Conservation (phyloP, 257 asterid genomes). For the Catharanthus roseus region DNA sequence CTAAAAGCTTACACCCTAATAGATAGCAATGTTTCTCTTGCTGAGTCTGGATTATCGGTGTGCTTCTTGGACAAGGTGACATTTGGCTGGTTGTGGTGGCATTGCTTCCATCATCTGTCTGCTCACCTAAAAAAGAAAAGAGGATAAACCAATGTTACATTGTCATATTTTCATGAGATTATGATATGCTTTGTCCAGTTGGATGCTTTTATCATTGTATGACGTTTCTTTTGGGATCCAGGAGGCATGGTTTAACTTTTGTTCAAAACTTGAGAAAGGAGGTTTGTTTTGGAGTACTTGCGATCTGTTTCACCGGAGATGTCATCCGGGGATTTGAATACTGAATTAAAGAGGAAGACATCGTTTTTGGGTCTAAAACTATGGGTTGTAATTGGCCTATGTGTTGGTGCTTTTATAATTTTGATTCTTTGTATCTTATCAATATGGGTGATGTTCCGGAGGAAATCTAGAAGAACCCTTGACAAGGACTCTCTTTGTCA, state of each 20-base stretch:
- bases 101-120: neutral
- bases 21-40: neutral
- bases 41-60: neutral
- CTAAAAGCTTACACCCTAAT: neutral
- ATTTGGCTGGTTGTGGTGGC: slow-evolving; percentile 4
- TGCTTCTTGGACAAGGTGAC: slow-evolving; percentile 4
- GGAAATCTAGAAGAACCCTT: slow-evolving; percentile 54
- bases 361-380: slow-evolving; percentile 61
- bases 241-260: slow-evolving; percentile 40
- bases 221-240: slow-evolving; percentile 36
- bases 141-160: neutral
- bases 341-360: slow-evolving; percentile 54
- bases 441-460: slow-evolving; percentile 59
- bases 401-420: slow-evolving; percentile 67
- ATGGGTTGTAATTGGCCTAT: slow-evolving; percentile 79
- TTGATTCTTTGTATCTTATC: slow-evolving; percentile 69
- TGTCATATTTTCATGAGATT: neutral
- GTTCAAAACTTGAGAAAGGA: slow-evolving; percentile 14
- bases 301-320: slow-evolving; percentile 31
- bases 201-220: slow-evolving; percentile 16
- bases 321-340: slow-evolving; percentile 50
- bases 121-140: neutral
- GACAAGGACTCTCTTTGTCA: slow-evolving; percentile 46
- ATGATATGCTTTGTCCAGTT: slow-evolving; percentile 15
- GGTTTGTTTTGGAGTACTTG: slow-evolving; percentile 11